Percentiles rank a stretch among this genome's conserved stretches.
These are phyloP conservation scores for Saccharum officinarum DNA, from an alignment of 176 grass and related monocot species.

Conservation along the genomic window DNA sequence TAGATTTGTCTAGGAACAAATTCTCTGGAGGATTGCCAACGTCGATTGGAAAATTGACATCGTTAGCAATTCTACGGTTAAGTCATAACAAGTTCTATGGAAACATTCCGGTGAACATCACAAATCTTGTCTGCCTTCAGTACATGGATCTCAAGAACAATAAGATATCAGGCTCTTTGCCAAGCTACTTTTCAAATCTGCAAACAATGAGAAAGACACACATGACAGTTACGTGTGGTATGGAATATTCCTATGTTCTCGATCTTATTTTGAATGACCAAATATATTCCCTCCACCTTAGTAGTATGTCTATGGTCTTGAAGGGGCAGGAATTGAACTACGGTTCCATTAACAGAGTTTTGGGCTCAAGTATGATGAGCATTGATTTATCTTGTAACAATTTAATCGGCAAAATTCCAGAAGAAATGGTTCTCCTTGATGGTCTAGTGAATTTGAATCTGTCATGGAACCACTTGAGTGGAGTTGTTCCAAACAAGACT, in stretches of 20 bases:
- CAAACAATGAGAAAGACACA: too few species aligned
- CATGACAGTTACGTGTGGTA: too few species aligned
- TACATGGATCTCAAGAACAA: slow-evolving; percentile 37
- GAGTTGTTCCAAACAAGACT: slow-evolving; percentile 3
- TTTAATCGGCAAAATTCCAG: slow-evolving; percentile 9
- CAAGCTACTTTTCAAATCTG: neutral
- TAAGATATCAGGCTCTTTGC: slow-evolving; percentile 29
- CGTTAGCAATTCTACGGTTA: neutral
- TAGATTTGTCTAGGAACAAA: too few species aligned
- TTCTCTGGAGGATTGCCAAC: too few species aligned
- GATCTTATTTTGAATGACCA: too few species aligned
- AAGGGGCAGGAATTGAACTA: neutral
- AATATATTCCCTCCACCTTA: neutral
- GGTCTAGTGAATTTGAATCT: slow-evolving; percentile 19
- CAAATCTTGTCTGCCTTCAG: slow-evolving; percentile 7
- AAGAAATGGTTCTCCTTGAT: neutral
- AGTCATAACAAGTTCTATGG: slow-evolving; percentile 44
- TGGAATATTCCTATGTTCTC: too few species aligned
- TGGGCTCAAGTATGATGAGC: neutral
- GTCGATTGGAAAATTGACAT: neutral
- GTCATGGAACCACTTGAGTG: neutral
- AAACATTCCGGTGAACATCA: slow-evolving; percentile 4
- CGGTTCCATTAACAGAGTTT: too few species aligned
- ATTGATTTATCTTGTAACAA: slow-evolving; percentile 40
- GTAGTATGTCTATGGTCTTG: neutral